These are phyloP conservation scores for Schizonepeta tenuifolia DNA, from an alignment of 257 asterid genomes.

Conservation along the genomic window DNA sequence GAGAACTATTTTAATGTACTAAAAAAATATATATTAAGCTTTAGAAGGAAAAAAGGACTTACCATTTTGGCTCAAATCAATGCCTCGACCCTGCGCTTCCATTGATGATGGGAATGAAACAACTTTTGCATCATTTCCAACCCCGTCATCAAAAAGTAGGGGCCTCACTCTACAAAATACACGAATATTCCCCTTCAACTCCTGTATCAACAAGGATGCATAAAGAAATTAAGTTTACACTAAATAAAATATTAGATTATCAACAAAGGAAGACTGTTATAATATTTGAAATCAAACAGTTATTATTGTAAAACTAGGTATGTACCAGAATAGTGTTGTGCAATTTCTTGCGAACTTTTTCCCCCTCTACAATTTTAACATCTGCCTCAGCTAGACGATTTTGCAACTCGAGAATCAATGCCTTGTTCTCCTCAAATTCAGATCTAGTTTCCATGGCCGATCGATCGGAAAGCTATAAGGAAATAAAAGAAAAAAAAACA, in stretches of 20 bases:
- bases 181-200: conserved; percentile 89
- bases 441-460: conserved; percentile 70
- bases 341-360: conserved; percentile 78
- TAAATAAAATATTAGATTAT: neutral
- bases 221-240: neutral
- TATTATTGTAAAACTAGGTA: conserved; percentile 34
- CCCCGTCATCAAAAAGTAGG: conserved; percentile 72
- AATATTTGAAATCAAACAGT: conserved; percentile 2
- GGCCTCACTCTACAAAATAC: conserved; percentile 98
- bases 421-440: conserved; percentile 70
- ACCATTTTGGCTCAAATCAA: conserved; percentile 86
- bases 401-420: conserved; percentile 53
- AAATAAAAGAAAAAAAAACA: neutral
- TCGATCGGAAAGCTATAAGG: conserved; percentile 61
- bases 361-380: conserved; percentile 78
- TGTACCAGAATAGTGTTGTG: conserved; percentile 93
- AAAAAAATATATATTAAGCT: neutral
- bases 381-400: conserved; percentile 84
- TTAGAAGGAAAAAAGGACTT: conserved; percentile 15
- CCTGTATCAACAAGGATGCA: conserved; percentile 52
- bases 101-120: conserved; percentile 74
- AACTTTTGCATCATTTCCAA: conserved; percentile 60
- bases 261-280: neutral
- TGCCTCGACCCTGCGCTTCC: conserved; percentile 77
- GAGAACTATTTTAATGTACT: conserved; percentile 5